Evolutionary conservation across 169 alveolate genomes (phyloP), one percentile per base, ranked within the genome.

Genomic region (Pseudocohnilembus persalinus): DNA sequence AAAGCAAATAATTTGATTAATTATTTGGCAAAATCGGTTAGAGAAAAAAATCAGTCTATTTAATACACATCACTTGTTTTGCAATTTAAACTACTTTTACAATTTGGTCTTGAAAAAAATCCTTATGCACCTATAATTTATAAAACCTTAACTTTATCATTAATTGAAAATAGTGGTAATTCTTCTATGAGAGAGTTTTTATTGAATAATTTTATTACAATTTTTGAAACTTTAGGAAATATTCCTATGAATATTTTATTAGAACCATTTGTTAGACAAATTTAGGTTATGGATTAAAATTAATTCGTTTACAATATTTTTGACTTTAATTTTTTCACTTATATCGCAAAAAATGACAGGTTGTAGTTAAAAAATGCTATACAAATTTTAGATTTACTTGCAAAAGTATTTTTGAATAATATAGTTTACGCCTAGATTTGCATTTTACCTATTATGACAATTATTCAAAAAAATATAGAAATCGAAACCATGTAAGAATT

Each of bases 211-310:
- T 96, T 94, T 83, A 86, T 79, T 28, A 74, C 83, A 49, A 83
- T 88, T 29, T 96, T 93, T 83, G 83, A 87, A 31, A 76, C 82
- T 28, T 76, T 93, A 35, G 87, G 86, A 78, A 88, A 92, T 65
- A 95, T 96, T 34, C 98, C 98, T 24, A 93, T 94, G 0, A 95
- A 93, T 25, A 94, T 96, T 64, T 80, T 96, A 73, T 74, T 95
- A 20, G 98, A 96, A 73, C 96, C 97, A 34, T 88, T 94, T 63
- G 92, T 94, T 0, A 96, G 95, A 76, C 93, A 94, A 82, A 89
- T 96, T 0, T 87, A 90, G 83, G 90, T 93, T 6, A 87, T 93
- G 32, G 91, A 89, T 68, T 92, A 93, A n/a, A 88, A 76, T 31
- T 83, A 94, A 1, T 93, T 91, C 86, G 83, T 88, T 77, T 92